Conservation (phyloP, 2,329 filamentous ascomycete species). For the Dothidotthia symphoricarpi region DNA sequence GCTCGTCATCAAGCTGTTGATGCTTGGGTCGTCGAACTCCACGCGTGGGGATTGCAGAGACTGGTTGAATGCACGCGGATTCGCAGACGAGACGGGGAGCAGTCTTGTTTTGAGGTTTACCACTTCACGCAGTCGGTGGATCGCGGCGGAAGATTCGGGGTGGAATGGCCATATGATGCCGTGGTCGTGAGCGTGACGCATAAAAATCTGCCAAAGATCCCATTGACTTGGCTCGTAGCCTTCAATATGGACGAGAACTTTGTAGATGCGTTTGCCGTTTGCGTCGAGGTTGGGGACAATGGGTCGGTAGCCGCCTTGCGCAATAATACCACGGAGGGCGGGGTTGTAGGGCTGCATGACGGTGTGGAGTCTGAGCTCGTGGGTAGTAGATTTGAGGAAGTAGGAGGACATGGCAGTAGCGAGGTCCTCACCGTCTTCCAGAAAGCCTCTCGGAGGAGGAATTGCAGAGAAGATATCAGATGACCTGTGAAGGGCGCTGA, state of each 20-base stretch:
- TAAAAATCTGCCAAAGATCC: slow-evolving; percentile 31
- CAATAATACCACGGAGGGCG: slow-evolving; percentile 36
- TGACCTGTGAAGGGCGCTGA: slow-evolving; percentile 48
- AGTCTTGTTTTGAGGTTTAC: slow-evolving; percentile 24
- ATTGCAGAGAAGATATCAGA: slow-evolving; percentile 45
- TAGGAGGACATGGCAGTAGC: slow-evolving; percentile 47
- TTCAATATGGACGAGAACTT: slow-evolving; percentile 37
- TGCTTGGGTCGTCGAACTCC: neutral
- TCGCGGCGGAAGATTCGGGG: slow-evolving; percentile 19
- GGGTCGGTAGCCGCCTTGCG: slow-evolving; percentile 34
- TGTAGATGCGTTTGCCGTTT: slow-evolving; percentile 22
- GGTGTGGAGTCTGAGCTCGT: slow-evolving; percentile 24
- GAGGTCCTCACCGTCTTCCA: slow-evolving; percentile 50
- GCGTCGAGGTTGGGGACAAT: slow-evolving; percentile 22
- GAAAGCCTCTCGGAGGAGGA: slow-evolving; percentile 44
- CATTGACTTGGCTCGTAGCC: slow-evolving; percentile 33
- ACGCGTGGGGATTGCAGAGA: slow-evolving; percentile 1
- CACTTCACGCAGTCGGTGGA: slow-evolving; percentile 31
- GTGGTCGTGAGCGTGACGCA: slow-evolving; percentile 30
- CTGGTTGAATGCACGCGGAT: slow-evolving; percentile 21
- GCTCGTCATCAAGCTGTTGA: neutral
- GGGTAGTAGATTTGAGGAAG: slow-evolving; percentile 43
- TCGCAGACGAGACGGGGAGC: slow-evolving; percentile 16
- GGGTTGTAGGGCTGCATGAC: slow-evolving; percentile 44
- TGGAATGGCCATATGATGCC: slow-evolving; percentile 37